Conservation (phyloP, 2,329 filamentous ascomycete species). For the Nothophoma quercina region DNA sequence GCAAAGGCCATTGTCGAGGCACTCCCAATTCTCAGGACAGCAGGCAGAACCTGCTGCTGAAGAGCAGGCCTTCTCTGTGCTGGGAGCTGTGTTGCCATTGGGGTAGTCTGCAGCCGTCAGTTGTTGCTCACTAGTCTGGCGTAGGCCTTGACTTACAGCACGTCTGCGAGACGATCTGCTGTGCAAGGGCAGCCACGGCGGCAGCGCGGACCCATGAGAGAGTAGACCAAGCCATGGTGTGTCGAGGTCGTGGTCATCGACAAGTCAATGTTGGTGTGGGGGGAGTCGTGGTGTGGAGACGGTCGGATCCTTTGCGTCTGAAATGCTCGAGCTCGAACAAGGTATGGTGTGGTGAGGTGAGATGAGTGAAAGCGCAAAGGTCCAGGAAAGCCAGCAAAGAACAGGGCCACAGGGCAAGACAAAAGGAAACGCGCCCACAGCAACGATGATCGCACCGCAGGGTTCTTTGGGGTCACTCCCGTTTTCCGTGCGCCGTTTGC, state of each 20-base stretch:
- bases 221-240: constrained; percentile 26
- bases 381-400: constrained; percentile 9
- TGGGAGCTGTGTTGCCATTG: constrained; percentile 36
- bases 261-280: constrained; percentile 1
- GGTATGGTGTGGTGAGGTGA: constrained; percentile 16
- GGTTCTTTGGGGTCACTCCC: constrained; percentile 14
- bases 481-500: constrained; percentile 12
- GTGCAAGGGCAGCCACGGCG: constrained; percentile 24
- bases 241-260: constrained; percentile 10
- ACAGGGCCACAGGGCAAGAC: constrained; percentile 10
- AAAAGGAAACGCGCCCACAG: constrained; percentile 15
- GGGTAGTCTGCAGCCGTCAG: constrained; percentile 44
- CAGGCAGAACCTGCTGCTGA: constrained; percentile 44
- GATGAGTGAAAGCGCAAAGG: not conserved
- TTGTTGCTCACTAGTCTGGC: not conserved
- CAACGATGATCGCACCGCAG: constrained; percentile 13
- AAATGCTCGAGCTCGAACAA: constrained; percentile 13
- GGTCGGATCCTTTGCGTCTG: constrained; percentile 8
- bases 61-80: constrained; percentile 45
- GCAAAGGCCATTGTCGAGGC: constrained; percentile 49
- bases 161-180: constrained; percentile 32
- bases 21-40: constrained; percentile 47
- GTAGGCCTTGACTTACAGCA: constrained; percentile 36
- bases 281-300: constrained; percentile 5
- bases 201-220: constrained; percentile 31